Evolutionary conservation across 371 early-diverging fungal genomes (phyloP).

Genomic region (Mucor saturninus): DNA sequence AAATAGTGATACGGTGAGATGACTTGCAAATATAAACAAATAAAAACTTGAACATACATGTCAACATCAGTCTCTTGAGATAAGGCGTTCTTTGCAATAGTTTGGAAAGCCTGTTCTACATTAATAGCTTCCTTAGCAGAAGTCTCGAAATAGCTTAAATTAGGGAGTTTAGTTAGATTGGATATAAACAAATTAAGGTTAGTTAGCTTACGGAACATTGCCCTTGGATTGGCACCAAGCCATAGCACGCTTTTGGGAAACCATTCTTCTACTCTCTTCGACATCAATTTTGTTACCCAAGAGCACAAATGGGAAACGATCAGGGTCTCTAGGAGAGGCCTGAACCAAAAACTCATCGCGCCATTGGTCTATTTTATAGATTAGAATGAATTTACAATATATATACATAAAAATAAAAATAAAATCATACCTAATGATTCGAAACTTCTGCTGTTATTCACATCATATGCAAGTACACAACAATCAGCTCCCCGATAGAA

Average conservation of each 20-base stretch:
- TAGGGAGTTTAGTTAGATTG: neutral
- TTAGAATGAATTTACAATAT: neutral
- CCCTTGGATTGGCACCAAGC: conserved; percentile 96
- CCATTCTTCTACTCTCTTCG: conserved; percentile 91
- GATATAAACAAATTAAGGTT: neutral
- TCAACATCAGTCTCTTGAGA: conserved; percentile 92
- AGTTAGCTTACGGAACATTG: conserved; percentile 76
- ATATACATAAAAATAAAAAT: neutral
- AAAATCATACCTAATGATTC: conserved; percentile 82
- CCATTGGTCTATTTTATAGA: conserved; percentile 68
- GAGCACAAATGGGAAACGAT: conserved; percentile 97
- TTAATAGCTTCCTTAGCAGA: conserved; percentile 97
- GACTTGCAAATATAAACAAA: neutral
- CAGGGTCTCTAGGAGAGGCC: conserved; percentile 92
- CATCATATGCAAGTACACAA: conserved; percentile 97
- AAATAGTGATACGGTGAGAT: neutral
- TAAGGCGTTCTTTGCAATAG: conserved; percentile 93
- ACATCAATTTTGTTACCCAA: conserved; percentile 98
- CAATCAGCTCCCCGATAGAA: conserved; percentile 99
- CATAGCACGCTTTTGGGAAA: conserved; percentile 93
- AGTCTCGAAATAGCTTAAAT: conserved; percentile 88
- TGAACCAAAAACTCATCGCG: conserved; percentile 97
- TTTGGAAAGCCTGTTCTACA: conserved; percentile 95
- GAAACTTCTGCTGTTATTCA: conserved; percentile 94
- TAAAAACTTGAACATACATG: conserved; percentile 52